Conservation (phyloP, 1,284 basidiomycete genomes). For the Cryptococcus deneoformans region DNA sequence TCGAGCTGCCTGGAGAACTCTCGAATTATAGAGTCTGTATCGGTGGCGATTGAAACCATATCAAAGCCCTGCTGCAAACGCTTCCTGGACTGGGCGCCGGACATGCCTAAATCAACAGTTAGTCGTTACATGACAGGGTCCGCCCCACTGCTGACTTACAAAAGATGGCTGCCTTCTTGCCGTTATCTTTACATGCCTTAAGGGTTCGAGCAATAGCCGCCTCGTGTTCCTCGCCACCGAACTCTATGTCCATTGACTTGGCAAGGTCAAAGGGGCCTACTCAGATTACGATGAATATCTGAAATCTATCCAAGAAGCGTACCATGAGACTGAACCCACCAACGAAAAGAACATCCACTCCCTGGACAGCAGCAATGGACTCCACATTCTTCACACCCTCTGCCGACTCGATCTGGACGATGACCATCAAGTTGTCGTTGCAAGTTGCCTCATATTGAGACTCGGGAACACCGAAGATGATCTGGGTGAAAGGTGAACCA, state of each 20-base stretch:
- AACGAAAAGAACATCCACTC: slow-evolving; percentile 63
- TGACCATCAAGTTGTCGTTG: slow-evolving; percentile 59
- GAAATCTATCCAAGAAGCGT: too few relatives aligned
- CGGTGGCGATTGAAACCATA: slow-evolving; percentile 42
- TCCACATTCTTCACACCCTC: slow-evolving; percentile 62
- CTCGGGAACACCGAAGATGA: slow-evolving; percentile 23
- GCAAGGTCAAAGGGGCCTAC: slow-evolving; percentile 60
- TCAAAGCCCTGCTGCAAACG: slow-evolving; percentile 58
- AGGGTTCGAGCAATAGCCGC: slow-evolving; percentile 60
- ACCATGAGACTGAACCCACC: slow-evolving; percentile 39
- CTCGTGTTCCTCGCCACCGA: slow-evolving; percentile 49
- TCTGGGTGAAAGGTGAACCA: slow-evolving; percentile 32
- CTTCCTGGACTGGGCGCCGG: slow-evolving; percentile 33
- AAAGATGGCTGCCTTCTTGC: slow-evolving; percentile 52
- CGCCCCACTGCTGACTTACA: too few relatives aligned
- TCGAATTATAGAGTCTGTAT: slow-evolving; percentile 3
- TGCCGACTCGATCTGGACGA: slow-evolving; percentile 65
- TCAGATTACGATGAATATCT: too few relatives aligned
- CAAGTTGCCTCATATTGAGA: slow-evolving; percentile 58
- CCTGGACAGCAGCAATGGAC: slow-evolving; percentile 61
- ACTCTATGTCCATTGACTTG: slow-evolving; percentile 30
- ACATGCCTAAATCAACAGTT: too few relatives aligned
- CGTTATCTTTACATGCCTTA: slow-evolving; percentile 55
- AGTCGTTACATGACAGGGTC: too few relatives aligned
- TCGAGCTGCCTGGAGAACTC: too few relatives aligned